Percentiles rank a stretch among this genome's conserved stretches.
phyloP scores from a whole-genome alignment of 2,329 filamentous ascomycete genomes.

The Fusarium cyanostomum region DNA sequence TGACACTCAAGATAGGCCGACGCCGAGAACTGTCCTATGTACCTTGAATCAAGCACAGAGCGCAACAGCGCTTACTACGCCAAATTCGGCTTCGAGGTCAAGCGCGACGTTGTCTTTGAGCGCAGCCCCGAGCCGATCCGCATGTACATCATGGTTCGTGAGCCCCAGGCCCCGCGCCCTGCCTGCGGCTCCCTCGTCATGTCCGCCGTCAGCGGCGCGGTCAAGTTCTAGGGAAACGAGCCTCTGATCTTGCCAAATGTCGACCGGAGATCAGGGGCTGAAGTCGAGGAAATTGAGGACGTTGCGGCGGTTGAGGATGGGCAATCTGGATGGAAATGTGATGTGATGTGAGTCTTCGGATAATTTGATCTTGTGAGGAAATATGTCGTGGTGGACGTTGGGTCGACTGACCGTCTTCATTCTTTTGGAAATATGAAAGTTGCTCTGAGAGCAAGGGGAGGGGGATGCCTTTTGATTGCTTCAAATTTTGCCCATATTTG shows the following conservation, averaged over 20 bases:
- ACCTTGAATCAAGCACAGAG: constrained; percentile 79
- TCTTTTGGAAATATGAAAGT: constrained; percentile 5
- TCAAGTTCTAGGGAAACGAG: constrained; percentile 40
- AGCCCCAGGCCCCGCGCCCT: constrained; percentile 60
- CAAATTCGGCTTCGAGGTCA: constrained; percentile 77
- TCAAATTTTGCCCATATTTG: not conserved
- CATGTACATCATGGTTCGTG: constrained; percentile 84
- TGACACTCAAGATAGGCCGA: constrained; percentile 65
- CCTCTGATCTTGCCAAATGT: constrained; percentile 26
- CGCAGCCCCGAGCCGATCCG: constrained; percentile 67
- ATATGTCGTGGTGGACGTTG: not conserved
- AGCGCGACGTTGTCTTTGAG: constrained; percentile 70
- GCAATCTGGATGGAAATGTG: constrained; percentile 20
- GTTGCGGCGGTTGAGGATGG: not conserved
- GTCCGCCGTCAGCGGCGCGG: constrained; percentile 31
- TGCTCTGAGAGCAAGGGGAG: constrained; percentile 4
- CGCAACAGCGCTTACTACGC: constrained; percentile 77
- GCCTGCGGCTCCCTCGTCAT: constrained; percentile 39
- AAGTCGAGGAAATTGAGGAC: constrained; percentile 15
- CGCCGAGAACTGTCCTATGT: constrained; percentile 71
- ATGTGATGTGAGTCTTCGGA: constrained; percentile 28
- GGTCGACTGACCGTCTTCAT: constrained; percentile 4
- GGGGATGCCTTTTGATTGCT: constrained; percentile 5
- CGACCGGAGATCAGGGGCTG: constrained; percentile 29
- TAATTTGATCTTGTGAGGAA: not conserved